These are phyloP conservation scores for Aspergillus fructus DNA, from an alignment of 2,329 filamentous ascomycete species.

Conservation along the genomic window DNA sequence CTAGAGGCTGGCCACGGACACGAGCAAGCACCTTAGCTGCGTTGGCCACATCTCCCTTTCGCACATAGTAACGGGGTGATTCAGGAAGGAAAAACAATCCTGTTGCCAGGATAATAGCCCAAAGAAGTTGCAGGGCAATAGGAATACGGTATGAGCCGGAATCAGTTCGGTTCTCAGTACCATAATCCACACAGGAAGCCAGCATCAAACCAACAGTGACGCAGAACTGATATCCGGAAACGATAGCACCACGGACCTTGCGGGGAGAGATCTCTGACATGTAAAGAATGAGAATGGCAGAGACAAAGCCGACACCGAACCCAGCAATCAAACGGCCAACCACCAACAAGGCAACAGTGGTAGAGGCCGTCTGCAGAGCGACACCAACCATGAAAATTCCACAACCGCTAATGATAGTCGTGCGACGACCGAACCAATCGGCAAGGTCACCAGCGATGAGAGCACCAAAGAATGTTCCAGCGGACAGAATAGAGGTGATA, in stretches of 20 bases:
- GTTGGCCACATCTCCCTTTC: conserved; percentile 66
- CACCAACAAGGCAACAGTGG: conserved; percentile 61
- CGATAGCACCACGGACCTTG: conserved; percentile 75
- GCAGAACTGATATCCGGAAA: conserved; percentile 82
- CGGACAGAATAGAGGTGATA: conserved; percentile 75
- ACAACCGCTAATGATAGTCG: conserved; percentile 71
- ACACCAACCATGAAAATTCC: conserved; percentile 68
- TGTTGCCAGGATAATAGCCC: conserved; percentile 70
- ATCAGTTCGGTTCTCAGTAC: conserved; percentile 60
- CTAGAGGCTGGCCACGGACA: conserved; percentile 70
- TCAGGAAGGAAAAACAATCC: conserved; percentile 79
- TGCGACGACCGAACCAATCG: conserved; percentile 65
- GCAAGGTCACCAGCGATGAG: conserved; percentile 74
- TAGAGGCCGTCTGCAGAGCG: conserved; percentile 62
- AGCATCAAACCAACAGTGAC: conserved; percentile 77
- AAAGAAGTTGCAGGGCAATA: conserved; percentile 76
- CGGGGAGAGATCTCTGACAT: conserved; percentile 77
- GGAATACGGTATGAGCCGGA: conserved; percentile 75
- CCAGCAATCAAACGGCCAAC: conserved; percentile 74
- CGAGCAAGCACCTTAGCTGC: conserved; percentile 64
- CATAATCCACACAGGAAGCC: conserved; percentile 73
- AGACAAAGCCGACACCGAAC: conserved; percentile 77
- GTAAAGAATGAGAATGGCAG: conserved; percentile 78
- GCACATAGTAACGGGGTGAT: conserved; percentile 82
- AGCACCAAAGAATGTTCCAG: conserved; percentile 75